Percentiles rank a stretch among this genome's conserved stretches.
Conservation (phyloP, 2,329 filamentous ascomycete species). For the Cladosporium sp. region DNA sequence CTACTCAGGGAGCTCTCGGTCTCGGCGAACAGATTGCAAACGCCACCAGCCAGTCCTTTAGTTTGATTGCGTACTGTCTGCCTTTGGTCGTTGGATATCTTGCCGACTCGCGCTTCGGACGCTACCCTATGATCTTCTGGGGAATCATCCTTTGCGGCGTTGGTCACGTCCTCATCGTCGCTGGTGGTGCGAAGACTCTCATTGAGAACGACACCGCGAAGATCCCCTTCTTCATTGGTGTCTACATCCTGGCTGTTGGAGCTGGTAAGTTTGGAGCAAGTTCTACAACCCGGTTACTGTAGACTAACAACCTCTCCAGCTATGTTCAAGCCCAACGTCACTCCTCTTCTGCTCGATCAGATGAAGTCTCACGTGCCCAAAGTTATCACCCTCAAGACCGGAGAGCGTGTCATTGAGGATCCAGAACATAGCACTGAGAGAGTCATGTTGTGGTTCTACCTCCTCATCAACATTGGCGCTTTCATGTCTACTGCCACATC, state of each 20-base stretch:
- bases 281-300: conserved; percentile 53
- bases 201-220: conserved; percentile 17
- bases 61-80: conserved; percentile 49
- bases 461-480: conserved; percentile 71
- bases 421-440: conserved; percentile 48
- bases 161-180: conserved; percentile 23
- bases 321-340: conserved; percentile 78
- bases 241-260: conserved; percentile 55
- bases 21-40: conserved; percentile 55
- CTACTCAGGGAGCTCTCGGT: conserved; percentile 56
- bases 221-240: conserved; percentile 57
- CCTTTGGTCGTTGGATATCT: conserved; percentile 44
- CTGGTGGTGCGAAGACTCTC: conserved; percentile 55
- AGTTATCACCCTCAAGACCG: conserved; percentile 34
- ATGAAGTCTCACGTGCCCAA: conserved; percentile 40
- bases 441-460: conserved; percentile 64
- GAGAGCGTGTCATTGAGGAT: conserved; percentile 49
- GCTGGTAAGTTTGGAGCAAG: conserved; percentile 75
- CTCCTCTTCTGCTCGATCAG: conserved; percentile 49
- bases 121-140: conserved; percentile 25
- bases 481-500: conserved; percentile 67
- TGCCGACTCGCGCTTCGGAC: conserved; percentile 25
- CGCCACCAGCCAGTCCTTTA: conserved; percentile 54
- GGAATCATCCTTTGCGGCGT: conserved; percentile 25
- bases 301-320: conserved; percentile 59